Evolutionary conservation across 805 yeast species (phyloP).

Genomic region (Teunomyces panamensis): DNA sequence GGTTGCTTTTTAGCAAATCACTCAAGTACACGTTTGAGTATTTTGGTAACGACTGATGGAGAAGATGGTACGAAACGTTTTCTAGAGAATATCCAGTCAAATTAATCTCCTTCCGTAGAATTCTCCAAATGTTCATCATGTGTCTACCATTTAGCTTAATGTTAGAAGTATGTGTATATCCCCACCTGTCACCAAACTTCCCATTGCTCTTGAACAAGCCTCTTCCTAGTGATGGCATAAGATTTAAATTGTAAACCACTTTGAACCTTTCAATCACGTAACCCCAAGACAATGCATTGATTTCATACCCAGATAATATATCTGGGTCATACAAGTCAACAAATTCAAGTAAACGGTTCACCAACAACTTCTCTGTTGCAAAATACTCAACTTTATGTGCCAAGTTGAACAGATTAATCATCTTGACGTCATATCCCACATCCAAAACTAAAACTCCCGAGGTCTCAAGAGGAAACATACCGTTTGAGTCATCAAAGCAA

Average conservation of each 20-base stretch:
- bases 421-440: not conserved
- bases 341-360: constrained; percentile 51
- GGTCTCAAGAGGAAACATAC: constrained; percentile 10
- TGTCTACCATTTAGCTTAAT: constrained; percentile 77
- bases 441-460: constrained; percentile 4
- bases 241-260: constrained; percentile 44
- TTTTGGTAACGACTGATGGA: constrained; percentile 68
- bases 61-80: constrained; percentile 63
- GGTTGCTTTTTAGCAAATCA: constrained; percentile 22
- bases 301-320: constrained; percentile 80
- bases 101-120: constrained; percentile 58
- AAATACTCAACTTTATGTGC: constrained; percentile 21
- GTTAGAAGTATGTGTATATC: constrained; percentile 72
- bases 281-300: constrained; percentile 85
- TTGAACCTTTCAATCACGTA: constrained; percentile 68
- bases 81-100: constrained; percentile 73
- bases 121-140: constrained; percentile 81
- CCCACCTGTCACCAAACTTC: constrained; percentile 71
- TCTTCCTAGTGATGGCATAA: constrained; percentile 61
- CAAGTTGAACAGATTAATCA: not conserved
- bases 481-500: constrained; percentile 46
- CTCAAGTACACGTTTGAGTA: constrained; percentile 51
- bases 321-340: constrained; percentile 80
- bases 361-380: constrained; percentile 55
- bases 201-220: constrained; percentile 47